phyloP scores from a whole-genome alignment of 2,329 filamentous ascomycete species.

The Cryphonectria naterciae region DNA sequence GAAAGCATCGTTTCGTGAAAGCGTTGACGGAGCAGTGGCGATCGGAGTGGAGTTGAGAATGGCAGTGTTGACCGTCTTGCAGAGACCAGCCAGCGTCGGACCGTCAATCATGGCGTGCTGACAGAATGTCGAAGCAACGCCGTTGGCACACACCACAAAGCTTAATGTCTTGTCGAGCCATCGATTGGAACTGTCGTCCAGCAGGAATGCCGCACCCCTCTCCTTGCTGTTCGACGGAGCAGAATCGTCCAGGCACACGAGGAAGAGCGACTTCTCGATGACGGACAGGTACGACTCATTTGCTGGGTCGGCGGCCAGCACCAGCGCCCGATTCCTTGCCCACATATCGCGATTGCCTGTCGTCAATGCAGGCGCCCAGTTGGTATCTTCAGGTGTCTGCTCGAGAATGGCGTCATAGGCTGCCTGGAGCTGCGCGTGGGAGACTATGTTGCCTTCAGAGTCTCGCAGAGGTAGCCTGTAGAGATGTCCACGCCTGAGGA shows the following conservation, averaged over 20 bases:
- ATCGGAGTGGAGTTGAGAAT: slow-evolving; percentile 1
- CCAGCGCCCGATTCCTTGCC: slow-evolving; percentile 30
- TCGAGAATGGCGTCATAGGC: slow-evolving; percentile 34
- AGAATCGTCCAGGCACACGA: slow-evolving; percentile 34
- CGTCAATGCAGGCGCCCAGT: slow-evolving; percentile 31
- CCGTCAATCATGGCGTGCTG: slow-evolving; percentile 35
- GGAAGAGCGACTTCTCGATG: slow-evolving; percentile 33
- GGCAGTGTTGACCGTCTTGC: slow-evolving; percentile 23
- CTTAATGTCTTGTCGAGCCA: slow-evolving; percentile 36
- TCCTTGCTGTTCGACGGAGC: slow-evolving; percentile 29
- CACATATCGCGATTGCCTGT: slow-evolving; percentile 34
- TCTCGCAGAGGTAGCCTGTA: slow-evolving; percentile 34
- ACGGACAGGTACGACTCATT: slow-evolving; percentile 31
- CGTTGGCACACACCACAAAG: slow-evolving; percentile 34
- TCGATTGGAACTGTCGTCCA: slow-evolving; percentile 34
- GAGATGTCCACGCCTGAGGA: slow-evolving; percentile 33
- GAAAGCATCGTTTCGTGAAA: neutral
- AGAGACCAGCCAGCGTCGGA: slow-evolving; percentile 23
- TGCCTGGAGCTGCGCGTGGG: slow-evolving; percentile 25
- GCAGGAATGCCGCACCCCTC: slow-evolving; percentile 26
- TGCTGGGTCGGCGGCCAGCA: slow-evolving; percentile 20
- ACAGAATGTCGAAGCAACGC: slow-evolving; percentile 30
- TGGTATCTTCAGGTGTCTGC: neutral
- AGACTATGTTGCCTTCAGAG: slow-evolving; percentile 1
- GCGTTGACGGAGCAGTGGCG: neutral